Evolutionary conservation across 805 yeast species (phyloP), one percentile per base, ranked within the genome.

Genomic region (Torulaspora delbrueckii): DNA sequence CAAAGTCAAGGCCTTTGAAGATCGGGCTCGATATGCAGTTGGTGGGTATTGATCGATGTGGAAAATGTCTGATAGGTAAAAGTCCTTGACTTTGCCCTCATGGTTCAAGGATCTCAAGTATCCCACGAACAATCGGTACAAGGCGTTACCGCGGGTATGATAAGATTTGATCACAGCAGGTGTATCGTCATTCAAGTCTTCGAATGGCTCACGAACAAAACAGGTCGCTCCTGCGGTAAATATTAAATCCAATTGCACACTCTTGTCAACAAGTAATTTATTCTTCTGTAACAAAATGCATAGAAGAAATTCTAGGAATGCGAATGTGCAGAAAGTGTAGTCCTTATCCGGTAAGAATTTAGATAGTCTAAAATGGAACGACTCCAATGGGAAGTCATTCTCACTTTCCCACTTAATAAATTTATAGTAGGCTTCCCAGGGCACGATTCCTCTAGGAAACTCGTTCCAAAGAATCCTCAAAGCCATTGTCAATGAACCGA

Each of bases 181-280:
- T 16, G 63, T 46, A 40, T 65, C 68, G 35, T 63, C 67, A 30
- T 57, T 57, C 23, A 35, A 28, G 6, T 22, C 39, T n/a, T 33
- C 31, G 31, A n/a, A 27, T 10, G 27, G 33, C 27, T 48, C 52
- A 39, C 65, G 61, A 14, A 55, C 53, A 50, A 68, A 67, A 38
- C 70, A 66, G 24, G 68, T 60, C 35, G 65, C 67, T 13, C 69
- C 68, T 23, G 71, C 71, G 27, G 70, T 62, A 47, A 65, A 62
- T 3, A 67, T 54, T 41, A 67, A 42, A 36, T 68, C 71, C 47
- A 58, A 38, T 8, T 66, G 65, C 24, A 52, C 49, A 18, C 56
- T 60, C 39, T 58, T 38, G 40, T 66, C 67, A 13, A 66, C 50
- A 16, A 54, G 51, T 35, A 65, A 53, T 40, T 60, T 62, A 22